Evolutionary conservation across 768 basidiomycete species (phyloP), one percentile per base, ranked within the genome.

Genomic region (Thelephora ganbajun): DNA sequence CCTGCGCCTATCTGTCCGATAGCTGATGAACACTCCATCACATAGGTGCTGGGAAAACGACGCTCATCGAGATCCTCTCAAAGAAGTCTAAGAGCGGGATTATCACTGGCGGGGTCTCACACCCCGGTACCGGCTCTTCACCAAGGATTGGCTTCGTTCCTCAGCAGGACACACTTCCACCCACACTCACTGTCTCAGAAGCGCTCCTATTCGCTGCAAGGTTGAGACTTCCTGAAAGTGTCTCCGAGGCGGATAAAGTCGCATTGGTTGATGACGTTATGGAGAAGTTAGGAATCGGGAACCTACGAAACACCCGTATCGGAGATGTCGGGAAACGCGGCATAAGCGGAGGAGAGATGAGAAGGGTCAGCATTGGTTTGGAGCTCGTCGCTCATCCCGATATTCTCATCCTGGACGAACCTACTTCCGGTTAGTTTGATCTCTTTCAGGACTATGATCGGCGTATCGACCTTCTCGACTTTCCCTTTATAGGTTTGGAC

Each of bases 301-400:
- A 73, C 35, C 68, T 94, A 12, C 77, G 76, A 13, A 66, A 94
- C 58, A 71, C 74, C 2, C 68, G 83, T 48, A 92, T 96, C 35
- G 79, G 81, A 3, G 79, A 80, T 9, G 75, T 78, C 5, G 80
- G 83, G 52, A 70, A 76, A 16, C 70, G 90, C 43, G 92, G 89
- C 0, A 90, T 96, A 45, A 87, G 83, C 56, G 92, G 92, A 11
- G 92, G 92, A 9, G 91, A 96, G 62, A 86, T 87, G 71, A 73
- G 92, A 42, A 69, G 92, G 44, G 85, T 96, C 5, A 89, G 83
- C 49, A 93, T 96, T 50, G 92, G 90, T 5, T 64, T 92, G 34
- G 92, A 94, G 65, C 71, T 96, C 9, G 80, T 94, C 43, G 82
- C 87, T 0, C 72, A 74, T 35, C 92, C 92, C 0, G 87, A 91